phyloP scores from a whole-genome alignment of 805 yeast genomes.

The Huiozyma sinensis region DNA sequence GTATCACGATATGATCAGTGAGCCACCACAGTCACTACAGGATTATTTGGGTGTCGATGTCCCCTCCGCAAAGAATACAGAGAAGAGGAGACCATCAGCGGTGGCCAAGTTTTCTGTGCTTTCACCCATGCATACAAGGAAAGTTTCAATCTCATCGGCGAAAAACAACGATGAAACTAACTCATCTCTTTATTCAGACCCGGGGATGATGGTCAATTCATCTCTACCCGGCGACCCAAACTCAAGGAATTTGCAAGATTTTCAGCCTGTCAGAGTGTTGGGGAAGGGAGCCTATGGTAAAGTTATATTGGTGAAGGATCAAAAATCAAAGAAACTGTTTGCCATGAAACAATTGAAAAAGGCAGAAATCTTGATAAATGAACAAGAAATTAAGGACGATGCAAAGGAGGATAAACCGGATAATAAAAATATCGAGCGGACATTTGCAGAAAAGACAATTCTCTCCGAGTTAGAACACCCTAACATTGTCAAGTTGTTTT shows the following conservation, averaged over 20 bases:
- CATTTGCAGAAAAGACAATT: slow-evolving; percentile 70
- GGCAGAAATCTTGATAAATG: slow-evolving; percentile 58
- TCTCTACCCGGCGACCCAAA: neutral
- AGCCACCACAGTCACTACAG: neutral
- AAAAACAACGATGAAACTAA: neutral
- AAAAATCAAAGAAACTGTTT: slow-evolving; percentile 48
- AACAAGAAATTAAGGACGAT: slow-evolving; percentile 17
- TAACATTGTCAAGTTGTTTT: slow-evolving; percentile 69
- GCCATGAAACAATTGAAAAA: slow-evolving; percentile 83
- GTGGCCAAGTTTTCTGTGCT: slow-evolving; percentile 21
- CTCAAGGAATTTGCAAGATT: slow-evolving; percentile 37
- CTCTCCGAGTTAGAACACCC: slow-evolving; percentile 64
- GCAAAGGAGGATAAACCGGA: slow-evolving; percentile 7
- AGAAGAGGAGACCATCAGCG: slow-evolving; percentile 24
- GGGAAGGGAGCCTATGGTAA: slow-evolving; percentile 89
- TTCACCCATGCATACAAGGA: slow-evolving; percentile 20
- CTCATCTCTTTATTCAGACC: neutral
- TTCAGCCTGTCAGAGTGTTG: slow-evolving; percentile 62
- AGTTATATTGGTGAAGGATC: slow-evolving; percentile 66
- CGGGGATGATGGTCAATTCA: neutral
- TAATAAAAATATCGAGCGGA: slow-evolving; percentile 53
- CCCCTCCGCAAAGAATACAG: slow-evolving; percentile 1
- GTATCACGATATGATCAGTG: slow-evolving; percentile 1
- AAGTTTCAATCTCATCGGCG: slow-evolving; percentile 10
- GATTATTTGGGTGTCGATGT: neutral